These are phyloP conservation scores for Scolecobasidium constrictum DNA, from an alignment of 2,329 filamentous ascomycete genomes.

Conservation along the genomic window DNA sequence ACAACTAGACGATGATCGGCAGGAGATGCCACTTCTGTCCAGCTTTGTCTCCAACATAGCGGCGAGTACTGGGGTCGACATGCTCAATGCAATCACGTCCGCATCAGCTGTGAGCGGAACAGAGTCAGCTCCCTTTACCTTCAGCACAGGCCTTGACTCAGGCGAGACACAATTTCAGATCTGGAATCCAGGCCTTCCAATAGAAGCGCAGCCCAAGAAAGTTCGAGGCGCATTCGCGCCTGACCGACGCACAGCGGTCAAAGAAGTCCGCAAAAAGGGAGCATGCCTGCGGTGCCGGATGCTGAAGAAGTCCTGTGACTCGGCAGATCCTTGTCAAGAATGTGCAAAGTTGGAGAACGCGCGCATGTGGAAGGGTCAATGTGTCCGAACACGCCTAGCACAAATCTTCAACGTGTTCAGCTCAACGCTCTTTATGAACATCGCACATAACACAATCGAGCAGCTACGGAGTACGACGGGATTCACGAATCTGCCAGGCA, in stretches of 20 bases:
- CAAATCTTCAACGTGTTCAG: constrained; percentile 49
- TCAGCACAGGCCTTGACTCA: too few species aligned
- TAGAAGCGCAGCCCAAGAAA: constrained; percentile 22
- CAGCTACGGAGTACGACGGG: constrained; percentile 37
- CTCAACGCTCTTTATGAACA: constrained; percentile 41
- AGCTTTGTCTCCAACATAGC: too few species aligned
- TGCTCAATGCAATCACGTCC: too few species aligned
- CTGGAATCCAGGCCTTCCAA: neutral
- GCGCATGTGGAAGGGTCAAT: constrained; percentile 49
- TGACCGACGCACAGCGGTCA: constrained; percentile 45
- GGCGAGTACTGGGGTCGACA: too few species aligned
- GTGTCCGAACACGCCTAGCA: constrained; percentile 45
- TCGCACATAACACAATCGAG: constrained; percentile 40
- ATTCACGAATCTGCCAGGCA: constrained; percentile 37
- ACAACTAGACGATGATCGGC: too few species aligned
- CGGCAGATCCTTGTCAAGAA: constrained; percentile 47
- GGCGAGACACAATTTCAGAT: neutral
- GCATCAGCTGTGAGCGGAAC: too few species aligned
- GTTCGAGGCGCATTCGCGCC: constrained; percentile 47
- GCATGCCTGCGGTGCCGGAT: constrained; percentile 53
- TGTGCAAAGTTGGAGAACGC: constrained; percentile 50
- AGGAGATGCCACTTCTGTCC: too few species aligned
- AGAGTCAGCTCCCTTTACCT: too few species aligned
- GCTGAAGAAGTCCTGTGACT: constrained; percentile 54
- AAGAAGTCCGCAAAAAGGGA: constrained; percentile 47